These are phyloP conservation scores for Cercospora sp. DNA, from an alignment of 2,329 filamentous ascomycete species.

Conservation along the genomic window DNA sequence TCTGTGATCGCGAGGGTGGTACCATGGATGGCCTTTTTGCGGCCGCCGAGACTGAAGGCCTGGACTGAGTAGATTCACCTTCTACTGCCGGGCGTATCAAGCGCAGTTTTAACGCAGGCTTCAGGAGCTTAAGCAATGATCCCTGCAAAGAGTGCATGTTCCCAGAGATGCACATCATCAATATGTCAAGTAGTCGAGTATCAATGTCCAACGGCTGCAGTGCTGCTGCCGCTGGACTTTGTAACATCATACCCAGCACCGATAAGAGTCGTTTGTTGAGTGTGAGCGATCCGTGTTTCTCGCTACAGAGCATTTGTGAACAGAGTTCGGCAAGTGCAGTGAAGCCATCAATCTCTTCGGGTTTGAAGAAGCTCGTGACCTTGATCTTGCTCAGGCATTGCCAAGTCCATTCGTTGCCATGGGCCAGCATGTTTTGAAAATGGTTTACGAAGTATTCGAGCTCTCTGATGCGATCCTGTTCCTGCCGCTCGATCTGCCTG, in stretches of 20 bases:
- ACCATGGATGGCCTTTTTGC: conserved; percentile 12
- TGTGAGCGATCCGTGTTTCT: conserved; percentile 14
- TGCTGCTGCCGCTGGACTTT: conserved; percentile 20
- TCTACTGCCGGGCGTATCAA: conserved; percentile 11
- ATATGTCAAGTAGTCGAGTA: conserved; percentile 28
- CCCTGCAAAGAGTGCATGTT: conserved; percentile 31
- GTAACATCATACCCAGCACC: conserved; percentile 30
- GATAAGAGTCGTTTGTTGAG: conserved; percentile 25
- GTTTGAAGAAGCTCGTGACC: not conserved
- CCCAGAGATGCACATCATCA: conserved; percentile 29
- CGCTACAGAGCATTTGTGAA: conserved; percentile 27
- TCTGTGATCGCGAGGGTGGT: conserved; percentile 7
- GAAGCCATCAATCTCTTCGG: conserved; percentile 22
- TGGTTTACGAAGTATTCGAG: conserved; percentile 63
- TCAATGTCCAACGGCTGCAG: conserved; percentile 33
- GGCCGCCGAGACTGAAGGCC: not conserved
- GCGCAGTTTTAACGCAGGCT: conserved; percentile 67
- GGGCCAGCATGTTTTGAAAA: conserved; percentile 70
- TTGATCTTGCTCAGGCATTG: conserved; percentile 26
- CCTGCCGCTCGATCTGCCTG: conserved; percentile 11
- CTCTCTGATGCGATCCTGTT: conserved; percentile 9
- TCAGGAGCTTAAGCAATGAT: conserved; percentile 74
- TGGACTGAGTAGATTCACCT: not conserved
- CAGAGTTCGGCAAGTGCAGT: conserved; percentile 30
- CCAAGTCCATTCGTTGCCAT: conserved; percentile 47